Evolutionary conservation across 106 monocot species (phyloP).

Genomic region (Allium fistulosum): DNA sequence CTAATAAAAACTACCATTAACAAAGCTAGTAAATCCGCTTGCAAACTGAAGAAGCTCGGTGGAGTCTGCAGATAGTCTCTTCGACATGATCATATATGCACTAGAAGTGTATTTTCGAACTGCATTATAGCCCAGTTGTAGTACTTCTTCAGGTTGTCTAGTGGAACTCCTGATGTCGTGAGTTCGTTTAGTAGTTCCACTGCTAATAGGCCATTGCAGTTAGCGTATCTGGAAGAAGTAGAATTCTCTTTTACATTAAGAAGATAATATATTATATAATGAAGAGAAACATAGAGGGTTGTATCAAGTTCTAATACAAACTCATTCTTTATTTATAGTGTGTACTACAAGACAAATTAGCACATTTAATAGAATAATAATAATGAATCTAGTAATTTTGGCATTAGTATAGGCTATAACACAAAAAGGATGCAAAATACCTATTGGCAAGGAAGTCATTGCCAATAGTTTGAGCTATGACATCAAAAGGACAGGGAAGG

Average conservation of each 20-base stretch:
- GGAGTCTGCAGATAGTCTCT: conserved; percentile 17
- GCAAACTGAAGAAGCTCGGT: conserved; percentile 62
- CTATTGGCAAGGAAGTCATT: conserved; percentile 66
- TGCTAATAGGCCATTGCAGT: conserved; percentile 26
- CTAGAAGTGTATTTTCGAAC: conserved; percentile 41
- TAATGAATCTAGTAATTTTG: too few relatives aligned
- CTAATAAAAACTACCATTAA: conserved; percentile 76
- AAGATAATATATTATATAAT: too few relatives aligned
- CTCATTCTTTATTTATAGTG: too few relatives aligned
- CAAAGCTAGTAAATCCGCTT: conserved; percentile 32
- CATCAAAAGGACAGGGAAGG: conserved; percentile 20
- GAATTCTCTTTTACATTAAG: too few relatives aligned
- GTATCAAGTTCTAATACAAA: too few relatives aligned
- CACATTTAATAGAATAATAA: too few relatives aligned
- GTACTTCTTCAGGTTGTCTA: conserved; percentile 48
- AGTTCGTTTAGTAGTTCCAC: conserved; percentile 82
- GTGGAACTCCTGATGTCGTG: conserved; percentile 28
- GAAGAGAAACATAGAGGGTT: too few relatives aligned
- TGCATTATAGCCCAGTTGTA: conserved; percentile 50
- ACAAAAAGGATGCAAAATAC: conserved; percentile 5
- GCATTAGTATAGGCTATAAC: not conserved
- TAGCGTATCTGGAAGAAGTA: conserved; percentile 32
- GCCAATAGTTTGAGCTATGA: conserved; percentile 35
- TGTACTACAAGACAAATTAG: too few relatives aligned
- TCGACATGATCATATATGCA: conserved; percentile 78